Base-by-base conservation (phyloP, 352 stramenopile genomes). In the Phytophthora boehmeriae region DNA sequence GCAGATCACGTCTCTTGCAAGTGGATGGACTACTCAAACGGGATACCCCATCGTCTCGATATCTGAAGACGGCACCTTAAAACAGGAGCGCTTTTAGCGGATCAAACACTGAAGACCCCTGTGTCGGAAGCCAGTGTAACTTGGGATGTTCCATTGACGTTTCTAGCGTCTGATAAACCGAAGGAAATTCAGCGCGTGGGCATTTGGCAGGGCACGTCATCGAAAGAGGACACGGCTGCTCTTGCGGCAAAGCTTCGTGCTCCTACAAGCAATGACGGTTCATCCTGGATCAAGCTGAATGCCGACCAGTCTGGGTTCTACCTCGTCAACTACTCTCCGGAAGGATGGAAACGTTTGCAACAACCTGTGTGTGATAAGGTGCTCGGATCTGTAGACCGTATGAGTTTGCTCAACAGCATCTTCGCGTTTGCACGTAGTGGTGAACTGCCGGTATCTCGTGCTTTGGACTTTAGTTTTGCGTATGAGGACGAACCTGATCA, bases 271-370 rank as follows among this genome's bases (percentile, higher is more conserved):
- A 42, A 27, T 9, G 59, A 54, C 16, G 68, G 76, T 5, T 75
- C 63, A 14, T 80, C 75, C 35, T 99, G 93, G 93, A 81, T 99
- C 47, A 98, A 99, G 69, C 68, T 99, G 27, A 99, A 99, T 77
- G 88, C 92, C 8, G 85, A 90, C 46, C 97, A 99, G 66, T 88
- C 97, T 56, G 95, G 96, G 1, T 97, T 97, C 39, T 98, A 98
- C 80, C 80, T 98, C 22, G 95, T 99, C 17, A 95, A 97, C 46
- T 98, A 98, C 68, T 90, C 88, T 0, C 59, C 79, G 1, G 71
- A 84, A 51, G 95, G 96, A 69, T 95, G 97, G 74, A 70, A 80
- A 14, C 75, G 77, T n/a, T 79, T 98, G 14, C 74, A 87, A 48
- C 68, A 75, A 76, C 71, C 78, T 4, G 83, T 92, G 47, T 52